These are phyloP conservation scores for Solanum verrucosum DNA, from an alignment of 257 asterid genomes.

Conservation along the genomic window DNA sequence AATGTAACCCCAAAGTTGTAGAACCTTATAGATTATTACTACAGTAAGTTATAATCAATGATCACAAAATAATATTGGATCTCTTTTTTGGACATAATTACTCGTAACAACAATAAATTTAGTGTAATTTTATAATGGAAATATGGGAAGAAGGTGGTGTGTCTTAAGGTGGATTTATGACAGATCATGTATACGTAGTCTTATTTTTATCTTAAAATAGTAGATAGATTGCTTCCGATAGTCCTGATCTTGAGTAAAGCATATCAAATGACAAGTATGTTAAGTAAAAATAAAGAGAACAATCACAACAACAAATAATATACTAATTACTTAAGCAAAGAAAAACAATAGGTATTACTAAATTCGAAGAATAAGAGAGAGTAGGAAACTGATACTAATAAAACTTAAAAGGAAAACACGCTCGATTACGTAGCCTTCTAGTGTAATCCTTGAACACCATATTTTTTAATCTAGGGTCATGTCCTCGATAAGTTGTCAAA, in stretches of 20 bases:
- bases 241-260: background rate
- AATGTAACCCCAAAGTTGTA: background rate
- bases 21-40: background rate
- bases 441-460: background rate
- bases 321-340: background rate
- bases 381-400: background rate
- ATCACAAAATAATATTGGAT: background rate
- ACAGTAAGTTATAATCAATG: background rate
- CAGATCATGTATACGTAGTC: fast-evolving
- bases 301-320: background rate
- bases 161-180: too few species aligned
- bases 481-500: background rate
- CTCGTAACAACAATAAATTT: too few species aligned
- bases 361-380: background rate
- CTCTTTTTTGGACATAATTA: too few species aligned
- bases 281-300: background rate
- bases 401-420: background rate
- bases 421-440: background rate
- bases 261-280: background rate
- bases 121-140: background rate
- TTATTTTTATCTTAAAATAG: background rate
- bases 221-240: fast-evolving
- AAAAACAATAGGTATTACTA: background rate
- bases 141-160: fast-evolving
- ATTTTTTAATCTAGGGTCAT: background rate